Conservation (phyloP, 805 yeast species). For the Ogataea kodamae region DNA sequence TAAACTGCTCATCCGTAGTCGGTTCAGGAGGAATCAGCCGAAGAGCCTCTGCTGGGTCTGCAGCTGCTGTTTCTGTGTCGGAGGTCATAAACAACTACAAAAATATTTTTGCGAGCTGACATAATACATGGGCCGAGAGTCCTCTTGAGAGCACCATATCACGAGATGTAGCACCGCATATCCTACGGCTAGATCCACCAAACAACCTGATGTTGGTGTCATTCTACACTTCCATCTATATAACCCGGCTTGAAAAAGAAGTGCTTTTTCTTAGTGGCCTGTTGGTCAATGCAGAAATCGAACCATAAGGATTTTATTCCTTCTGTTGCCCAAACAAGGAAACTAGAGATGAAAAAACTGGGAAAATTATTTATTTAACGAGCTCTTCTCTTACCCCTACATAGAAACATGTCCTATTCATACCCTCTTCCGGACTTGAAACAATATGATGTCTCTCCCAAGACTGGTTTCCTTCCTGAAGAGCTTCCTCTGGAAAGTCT, state of each 20-base stretch:
- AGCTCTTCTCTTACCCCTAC: background rate
- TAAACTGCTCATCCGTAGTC: slow-evolving; percentile 27
- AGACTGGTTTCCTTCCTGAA: slow-evolving; percentile 77
- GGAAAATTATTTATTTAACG: slow-evolving; percentile 1
- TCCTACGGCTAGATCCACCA: too few relatives aligned
- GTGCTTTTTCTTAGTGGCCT: too few relatives aligned
- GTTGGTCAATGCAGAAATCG: slow-evolving; percentile 5
- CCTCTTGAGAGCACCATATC: too few relatives aligned
- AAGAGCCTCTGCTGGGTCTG: slow-evolving; percentile 29
- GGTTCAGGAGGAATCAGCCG: slow-evolving; percentile 33
- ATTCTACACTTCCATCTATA: too few relatives aligned
- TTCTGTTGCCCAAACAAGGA: slow-evolving; percentile 2
- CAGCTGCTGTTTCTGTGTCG: slow-evolving; percentile 27
- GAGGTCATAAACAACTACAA: slow-evolving; percentile 25
- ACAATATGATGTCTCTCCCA: slow-evolving; percentile 67
- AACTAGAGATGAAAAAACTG: slow-evolving; percentile 9
- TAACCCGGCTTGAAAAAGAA: too few relatives aligned
- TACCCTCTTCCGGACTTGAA: slow-evolving; percentile 46
- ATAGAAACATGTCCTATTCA: slow-evolving; percentile 27
- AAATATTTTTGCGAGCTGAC: slow-evolving; percentile 6
- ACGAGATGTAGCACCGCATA: too few relatives aligned
- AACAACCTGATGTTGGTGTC: too few relatives aligned
- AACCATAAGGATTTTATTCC: background rate
- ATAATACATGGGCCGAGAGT: too few relatives aligned
- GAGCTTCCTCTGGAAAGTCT: slow-evolving; percentile 57